phyloP scores from a whole-genome alignment of 2,329 filamentous ascomycete species.

The Alternaria rosae region DNA sequence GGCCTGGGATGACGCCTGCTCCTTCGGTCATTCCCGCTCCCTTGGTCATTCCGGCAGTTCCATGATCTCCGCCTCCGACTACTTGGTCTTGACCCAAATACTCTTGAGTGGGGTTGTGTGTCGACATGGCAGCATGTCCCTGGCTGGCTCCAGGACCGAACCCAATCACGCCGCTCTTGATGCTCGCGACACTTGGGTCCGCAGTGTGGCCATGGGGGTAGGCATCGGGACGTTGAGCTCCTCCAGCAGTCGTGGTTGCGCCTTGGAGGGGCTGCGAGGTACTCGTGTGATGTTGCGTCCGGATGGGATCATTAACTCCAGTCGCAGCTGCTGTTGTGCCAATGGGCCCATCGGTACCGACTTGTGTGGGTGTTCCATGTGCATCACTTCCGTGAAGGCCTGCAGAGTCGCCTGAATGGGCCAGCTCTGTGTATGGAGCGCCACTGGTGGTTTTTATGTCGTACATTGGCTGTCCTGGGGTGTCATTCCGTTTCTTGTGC shows the following conservation, averaged over 20 bases:
- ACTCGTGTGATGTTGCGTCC: not conserved
- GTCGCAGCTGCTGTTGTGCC: slow-evolving; percentile 1
- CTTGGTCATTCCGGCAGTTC: slow-evolving; percentile 15
- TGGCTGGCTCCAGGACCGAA: slow-evolving; percentile 32
- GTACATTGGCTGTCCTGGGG: slow-evolving; percentile 6
- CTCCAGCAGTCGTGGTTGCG: slow-evolving; percentile 5
- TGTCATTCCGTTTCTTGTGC: slow-evolving; percentile 8
- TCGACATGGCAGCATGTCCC: slow-evolving; percentile 36
- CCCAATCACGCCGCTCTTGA: slow-evolving; percentile 52
- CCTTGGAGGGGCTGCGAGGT: slow-evolving; percentile 4
- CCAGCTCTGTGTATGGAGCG: slow-evolving; percentile 18
- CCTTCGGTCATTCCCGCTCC: slow-evolving; percentile 1
- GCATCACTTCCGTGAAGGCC: slow-evolving; percentile 9
- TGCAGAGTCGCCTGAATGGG: slow-evolving; percentile 10
- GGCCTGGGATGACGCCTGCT: slow-evolving; percentile 11
- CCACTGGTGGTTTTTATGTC: slow-evolving; percentile 17
- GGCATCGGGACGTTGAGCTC: slow-evolving; percentile 28
- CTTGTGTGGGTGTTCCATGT: slow-evolving; percentile 9
- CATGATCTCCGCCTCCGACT: slow-evolving; percentile 24
- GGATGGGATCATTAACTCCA: not conserved
- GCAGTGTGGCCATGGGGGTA: slow-evolving; percentile 16
- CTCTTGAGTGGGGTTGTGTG: slow-evolving; percentile 20
- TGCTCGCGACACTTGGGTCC: slow-evolving; percentile 45
- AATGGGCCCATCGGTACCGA: slow-evolving; percentile 15
- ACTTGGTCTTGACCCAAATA: slow-evolving; percentile 22